Percentiles rank a stretch among this genome's conserved stretches.
phyloP scores from a whole-genome alignment of 2,329 filamentous ascomycete species.

The Chalara sp. region DNA sequence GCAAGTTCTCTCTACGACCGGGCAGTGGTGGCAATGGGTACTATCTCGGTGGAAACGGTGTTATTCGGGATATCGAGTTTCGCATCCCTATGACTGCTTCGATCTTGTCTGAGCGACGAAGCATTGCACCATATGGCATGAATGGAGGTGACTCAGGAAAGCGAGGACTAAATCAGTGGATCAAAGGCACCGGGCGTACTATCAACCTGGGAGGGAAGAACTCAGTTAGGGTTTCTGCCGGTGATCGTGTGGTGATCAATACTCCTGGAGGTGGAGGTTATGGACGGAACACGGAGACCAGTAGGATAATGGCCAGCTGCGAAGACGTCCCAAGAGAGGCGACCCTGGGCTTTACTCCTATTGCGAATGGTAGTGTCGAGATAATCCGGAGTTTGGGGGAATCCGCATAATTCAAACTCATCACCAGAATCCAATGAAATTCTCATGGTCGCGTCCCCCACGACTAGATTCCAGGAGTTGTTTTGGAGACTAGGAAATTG shows the following conservation, averaged over 20 bases:
- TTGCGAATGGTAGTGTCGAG: not conserved
- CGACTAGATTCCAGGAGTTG: too few relatives aligned
- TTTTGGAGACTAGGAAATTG: too few relatives aligned
- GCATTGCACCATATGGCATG: slow-evolving; percentile 71
- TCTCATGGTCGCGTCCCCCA: too few relatives aligned
- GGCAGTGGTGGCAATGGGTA: slow-evolving; percentile 58
- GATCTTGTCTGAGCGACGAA: slow-evolving; percentile 69
- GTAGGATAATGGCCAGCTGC: not conserved
- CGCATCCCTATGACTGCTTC: slow-evolving; percentile 51
- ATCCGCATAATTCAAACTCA: not conserved
- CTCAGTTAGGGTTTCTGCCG: slow-evolving; percentile 8
- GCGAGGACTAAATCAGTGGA: slow-evolving; percentile 62
- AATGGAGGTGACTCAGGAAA: slow-evolving; percentile 71
- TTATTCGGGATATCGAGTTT: slow-evolving; percentile 61
- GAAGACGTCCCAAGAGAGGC: not conserved
- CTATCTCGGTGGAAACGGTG: slow-evolving; percentile 65
- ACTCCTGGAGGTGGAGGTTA: slow-evolving; percentile 17
- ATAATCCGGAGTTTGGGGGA: not conserved
- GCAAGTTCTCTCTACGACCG: slow-evolving; percentile 57
- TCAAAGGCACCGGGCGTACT: slow-evolving; percentile 33
- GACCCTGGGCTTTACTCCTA: not conserved
- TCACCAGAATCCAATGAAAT: not conserved
- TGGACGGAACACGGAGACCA: slow-evolving; percentile 1
- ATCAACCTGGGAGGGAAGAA: slow-evolving; percentile 15
- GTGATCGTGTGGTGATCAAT: slow-evolving; percentile 13